Conservation (phyloP, 1,284 basidiomycete genomes). For the Moniliophthora roreri region DNA sequence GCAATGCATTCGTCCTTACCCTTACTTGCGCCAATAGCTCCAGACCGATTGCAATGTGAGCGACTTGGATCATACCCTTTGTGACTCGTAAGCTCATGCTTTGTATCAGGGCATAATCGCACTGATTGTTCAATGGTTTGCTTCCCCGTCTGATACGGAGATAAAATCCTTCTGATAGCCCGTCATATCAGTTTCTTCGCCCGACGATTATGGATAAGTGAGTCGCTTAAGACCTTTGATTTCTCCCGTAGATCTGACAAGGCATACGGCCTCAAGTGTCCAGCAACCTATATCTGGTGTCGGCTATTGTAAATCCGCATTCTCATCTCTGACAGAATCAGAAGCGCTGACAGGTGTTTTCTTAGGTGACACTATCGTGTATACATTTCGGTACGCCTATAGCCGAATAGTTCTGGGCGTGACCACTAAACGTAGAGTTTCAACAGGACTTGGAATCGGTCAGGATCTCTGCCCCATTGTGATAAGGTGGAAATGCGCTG, state of each 20-base stretch:
- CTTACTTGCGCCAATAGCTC: conserved; percentile 24
- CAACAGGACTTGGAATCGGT: conserved; percentile 38
- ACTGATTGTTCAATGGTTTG: conserved; percentile 42
- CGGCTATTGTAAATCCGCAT: conserved; percentile 30
- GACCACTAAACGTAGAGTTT: background rate
- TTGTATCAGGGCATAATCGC: conserved; percentile 36
- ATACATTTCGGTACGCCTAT: conserved; percentile 36
- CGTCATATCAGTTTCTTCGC: conserved; percentile 36
- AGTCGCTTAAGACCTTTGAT: conserved; percentile 12
- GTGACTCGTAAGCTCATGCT: background rate
- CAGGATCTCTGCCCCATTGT: conserved; percentile 9
- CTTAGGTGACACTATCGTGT: conserved; percentile 32
- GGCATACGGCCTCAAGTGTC: conserved; percentile 30
- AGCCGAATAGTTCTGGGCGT: background rate
- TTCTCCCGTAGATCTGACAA: conserved; percentile 1
- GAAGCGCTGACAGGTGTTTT: background rate
- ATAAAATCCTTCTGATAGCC: conserved; percentile 1
- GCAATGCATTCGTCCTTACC: background rate
- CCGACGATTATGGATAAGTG: conserved; percentile 42
- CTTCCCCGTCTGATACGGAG: background rate
- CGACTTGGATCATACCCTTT: background rate
- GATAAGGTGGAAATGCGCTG: background rate
- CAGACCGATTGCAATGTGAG: conserved; percentile 44
- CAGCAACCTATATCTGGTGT: conserved; percentile 31
- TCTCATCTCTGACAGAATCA: background rate